Evolutionary conservation across 208 protist species (phyloP).

Genomic region (Naegleria gruberi): DNA sequence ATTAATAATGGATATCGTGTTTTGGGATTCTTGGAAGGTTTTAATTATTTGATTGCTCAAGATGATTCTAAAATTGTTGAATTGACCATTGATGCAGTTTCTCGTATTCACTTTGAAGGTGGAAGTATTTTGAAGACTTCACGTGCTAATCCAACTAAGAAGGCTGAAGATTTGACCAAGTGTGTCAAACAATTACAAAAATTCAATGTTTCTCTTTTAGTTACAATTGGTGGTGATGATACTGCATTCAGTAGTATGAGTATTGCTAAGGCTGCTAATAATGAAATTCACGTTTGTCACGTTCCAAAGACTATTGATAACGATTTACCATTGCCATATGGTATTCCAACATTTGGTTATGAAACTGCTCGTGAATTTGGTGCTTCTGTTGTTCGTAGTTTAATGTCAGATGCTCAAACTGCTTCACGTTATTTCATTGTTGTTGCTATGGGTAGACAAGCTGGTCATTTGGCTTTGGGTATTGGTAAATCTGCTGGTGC

Average conservation of each 20-base stretch:
- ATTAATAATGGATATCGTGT: conserved; percentile 19
- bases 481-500: conserved; percentile 28
- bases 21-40: conserved; percentile 24
- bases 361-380: conserved; percentile 25
- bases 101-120: conserved; percentile 15
- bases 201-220: conserved; percentile 22
- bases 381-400: conserved; percentile 17
- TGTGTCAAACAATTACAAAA: not conserved
- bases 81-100: conserved; percentile 7
- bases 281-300: conserved; percentile 19
- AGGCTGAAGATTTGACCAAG: conserved; percentile 10
- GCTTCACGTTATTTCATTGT: conserved; percentile 28
- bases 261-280: conserved; percentile 19
- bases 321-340: conserved; percentile 29
- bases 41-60: not conserved
- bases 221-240: conserved; percentile 35
- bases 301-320: conserved; percentile 38
- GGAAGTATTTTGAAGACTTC: conserved; percentile 20
- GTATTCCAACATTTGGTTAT: conserved; percentile 31
- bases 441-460: conserved; percentile 24
- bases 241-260: conserved; percentile 19
- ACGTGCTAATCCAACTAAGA: conserved; percentile 23
- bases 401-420: conserved; percentile 26
- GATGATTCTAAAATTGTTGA: conserved; percentile 4
- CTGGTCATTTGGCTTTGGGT: conserved; percentile 30